phyloP scores from a whole-genome alignment of 75 land plant species.

The Pinus tabuliformis region DNA sequence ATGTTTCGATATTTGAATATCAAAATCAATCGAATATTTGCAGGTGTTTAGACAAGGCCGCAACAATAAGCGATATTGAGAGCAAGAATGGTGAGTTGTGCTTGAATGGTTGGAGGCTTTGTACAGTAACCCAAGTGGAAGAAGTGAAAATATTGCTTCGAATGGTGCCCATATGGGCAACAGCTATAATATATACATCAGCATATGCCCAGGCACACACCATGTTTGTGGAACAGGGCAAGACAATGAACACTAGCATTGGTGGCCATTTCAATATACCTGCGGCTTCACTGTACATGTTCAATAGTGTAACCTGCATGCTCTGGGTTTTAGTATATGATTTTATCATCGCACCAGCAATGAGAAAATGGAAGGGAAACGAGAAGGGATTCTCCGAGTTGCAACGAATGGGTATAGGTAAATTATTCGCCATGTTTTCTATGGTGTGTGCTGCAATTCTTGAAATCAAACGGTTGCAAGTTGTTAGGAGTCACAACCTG shows the following conservation, averaged over 20 bases:
- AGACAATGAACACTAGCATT: conserved; percentile 10
- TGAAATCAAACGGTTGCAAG: conserved; percentile 38
- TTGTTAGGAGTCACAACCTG: conserved; percentile 14
- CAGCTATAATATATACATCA: conserved; percentile 1
- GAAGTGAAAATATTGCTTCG: conserved; percentile 30
- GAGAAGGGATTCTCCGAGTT: conserved; percentile 65
- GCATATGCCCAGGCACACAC: too few relatives aligned
- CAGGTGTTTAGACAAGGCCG: conserved; percentile 25
- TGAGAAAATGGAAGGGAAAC: conserved; percentile 51
- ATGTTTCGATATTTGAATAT: neutral
- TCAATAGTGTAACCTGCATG: conserved; percentile 12
- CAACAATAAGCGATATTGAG: conserved; percentile 14
- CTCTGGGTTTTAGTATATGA: conserved; percentile 83
- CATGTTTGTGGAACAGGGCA: conserved; percentile 22
- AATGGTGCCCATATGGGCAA: conserved; percentile 17
- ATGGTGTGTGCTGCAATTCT: conserved; percentile 62
- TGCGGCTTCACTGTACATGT: conserved; percentile 34
- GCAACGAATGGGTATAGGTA: conserved; percentile 76
- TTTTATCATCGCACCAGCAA: conserved; percentile 49
- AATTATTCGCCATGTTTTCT: conserved; percentile 47
- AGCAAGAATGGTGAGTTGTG: neutral
- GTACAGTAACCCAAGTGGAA: conserved; percentile 29
- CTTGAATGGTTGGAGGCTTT: conserved; percentile 15
- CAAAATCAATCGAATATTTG: neutral
- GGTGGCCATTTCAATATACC: conserved; percentile 38